Conservation (phyloP, 495 filamentous ascomycete genomes). For the Pyronema omphalodes region DNA sequence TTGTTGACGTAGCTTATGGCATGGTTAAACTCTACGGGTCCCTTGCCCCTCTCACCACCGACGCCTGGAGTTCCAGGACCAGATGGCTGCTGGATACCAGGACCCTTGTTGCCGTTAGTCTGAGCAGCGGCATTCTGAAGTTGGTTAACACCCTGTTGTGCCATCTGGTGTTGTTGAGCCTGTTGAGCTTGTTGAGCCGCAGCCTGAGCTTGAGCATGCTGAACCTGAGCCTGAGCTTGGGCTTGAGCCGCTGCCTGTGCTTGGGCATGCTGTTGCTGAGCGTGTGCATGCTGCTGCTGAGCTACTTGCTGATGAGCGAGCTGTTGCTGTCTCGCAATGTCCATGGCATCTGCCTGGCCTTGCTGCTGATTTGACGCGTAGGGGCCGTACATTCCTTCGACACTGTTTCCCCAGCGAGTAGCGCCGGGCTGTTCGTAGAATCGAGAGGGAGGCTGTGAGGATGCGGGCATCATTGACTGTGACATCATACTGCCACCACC, state of each 20-base stretch:
- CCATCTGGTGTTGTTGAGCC: constrained; percentile 48
- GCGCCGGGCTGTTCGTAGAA: constrained; percentile 30
- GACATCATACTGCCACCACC: neutral
- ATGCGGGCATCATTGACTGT: neutral
- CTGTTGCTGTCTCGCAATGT: neutral
- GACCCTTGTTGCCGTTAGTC: constrained; percentile 29
- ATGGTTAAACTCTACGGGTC: constrained; percentile 98
- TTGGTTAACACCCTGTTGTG: constrained; percentile 60
- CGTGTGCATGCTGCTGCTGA: constrained; percentile 18
- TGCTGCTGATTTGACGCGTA: constrained; percentile 13
- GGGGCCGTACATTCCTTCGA: constrained; percentile 21
- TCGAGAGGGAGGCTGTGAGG: constrained; percentile 16
- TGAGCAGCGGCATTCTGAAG: constrained; percentile 56
- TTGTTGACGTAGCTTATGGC: constrained; percentile 99
- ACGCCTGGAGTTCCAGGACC: constrained; percentile 31
- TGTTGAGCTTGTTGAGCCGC: constrained; percentile 29
- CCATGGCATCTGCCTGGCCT: constrained; percentile 3
- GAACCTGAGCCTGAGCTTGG: constrained; percentile 22
- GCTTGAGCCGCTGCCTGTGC: neutral
- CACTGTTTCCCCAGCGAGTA: constrained; percentile 28
- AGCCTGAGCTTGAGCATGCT: constrained; percentile 18
- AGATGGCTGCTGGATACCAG: constrained; percentile 23
- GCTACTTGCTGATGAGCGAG: neutral
- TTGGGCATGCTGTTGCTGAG: constrained; percentile 11
- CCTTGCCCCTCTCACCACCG: constrained; percentile 28